These are phyloP conservation scores for Durotheca rogersii DNA, from an alignment of 495 filamentous ascomycete genomes.

Conservation along the genomic window DNA sequence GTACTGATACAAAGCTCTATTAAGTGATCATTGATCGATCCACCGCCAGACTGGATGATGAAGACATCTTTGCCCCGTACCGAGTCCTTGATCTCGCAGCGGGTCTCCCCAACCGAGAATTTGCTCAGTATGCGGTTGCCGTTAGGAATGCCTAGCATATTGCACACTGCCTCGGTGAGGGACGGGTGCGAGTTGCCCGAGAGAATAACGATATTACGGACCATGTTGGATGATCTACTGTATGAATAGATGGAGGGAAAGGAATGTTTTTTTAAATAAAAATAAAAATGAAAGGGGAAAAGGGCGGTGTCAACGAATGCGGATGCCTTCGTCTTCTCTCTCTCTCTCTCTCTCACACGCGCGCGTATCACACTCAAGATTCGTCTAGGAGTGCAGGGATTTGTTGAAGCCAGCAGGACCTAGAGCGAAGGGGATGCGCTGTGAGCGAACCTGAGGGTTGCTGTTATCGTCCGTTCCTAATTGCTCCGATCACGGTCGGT, in stretches of 20 bases:
- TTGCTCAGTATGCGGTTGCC: slow-evolving; percentile 82
- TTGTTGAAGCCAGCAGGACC: slow-evolving; percentile 1
- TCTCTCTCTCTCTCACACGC: no score
- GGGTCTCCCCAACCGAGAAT: slow-evolving; percentile 91
- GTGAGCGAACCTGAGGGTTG: slow-evolving; percentile 8
- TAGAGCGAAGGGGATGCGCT: background rate
- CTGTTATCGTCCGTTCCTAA: slow-evolving; percentile 16
- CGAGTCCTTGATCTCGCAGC: slow-evolving; percentile 92
- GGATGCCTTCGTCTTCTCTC: background rate
- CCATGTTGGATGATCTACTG: slow-evolving; percentile 58
- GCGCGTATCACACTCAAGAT: no score
- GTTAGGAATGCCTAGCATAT: slow-evolving; percentile 78
- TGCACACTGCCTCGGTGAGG: slow-evolving; percentile 81
- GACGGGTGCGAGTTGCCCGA: slow-evolving; percentile 90
- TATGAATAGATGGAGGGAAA: no score
- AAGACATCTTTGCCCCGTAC: slow-evolving; percentile 98
- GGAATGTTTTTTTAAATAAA: slow-evolving; percentile 1
- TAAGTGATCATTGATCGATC: slow-evolving; percentile 92
- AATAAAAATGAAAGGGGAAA: slow-evolving; percentile 1
- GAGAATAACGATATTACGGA: slow-evolving; percentile 93
- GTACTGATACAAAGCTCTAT: slow-evolving; percentile 88
- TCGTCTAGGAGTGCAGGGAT: background rate
- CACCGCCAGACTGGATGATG: slow-evolving; percentile 87
- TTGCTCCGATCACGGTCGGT: slow-evolving; percentile 34
- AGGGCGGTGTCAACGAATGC: slow-evolving; percentile 13